A percentile compares a stretch with the other conserved stretches of the same genome.
These are phyloP conservation scores for Termitomyces bulborhizus DNA, from an alignment of 768 basidiomycete species.

Conservation along the genomic window DNA sequence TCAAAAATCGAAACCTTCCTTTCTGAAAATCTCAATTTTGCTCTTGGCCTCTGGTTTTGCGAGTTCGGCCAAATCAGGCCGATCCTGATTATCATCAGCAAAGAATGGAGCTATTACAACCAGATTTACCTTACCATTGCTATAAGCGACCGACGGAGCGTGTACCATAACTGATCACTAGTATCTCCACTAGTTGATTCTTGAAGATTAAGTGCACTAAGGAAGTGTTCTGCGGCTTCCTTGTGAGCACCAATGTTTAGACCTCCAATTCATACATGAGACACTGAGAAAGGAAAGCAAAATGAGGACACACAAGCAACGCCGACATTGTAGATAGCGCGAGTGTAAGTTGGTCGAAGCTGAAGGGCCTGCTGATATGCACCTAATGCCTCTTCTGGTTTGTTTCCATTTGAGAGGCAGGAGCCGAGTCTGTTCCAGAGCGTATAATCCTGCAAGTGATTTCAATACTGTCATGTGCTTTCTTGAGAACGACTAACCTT, in stretches of 20 bases:
- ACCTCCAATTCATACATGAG: slow-evolving; percentile 38
- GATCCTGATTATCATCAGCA: slow-evolving; percentile 44
- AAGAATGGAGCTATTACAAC: not conserved
- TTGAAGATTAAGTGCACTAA: slow-evolving; percentile 79
- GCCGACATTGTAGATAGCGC: slow-evolving; percentile 96
- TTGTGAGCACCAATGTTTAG: slow-evolving; percentile 93
- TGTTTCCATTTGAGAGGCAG: slow-evolving; percentile 87
- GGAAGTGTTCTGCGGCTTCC: slow-evolving; percentile 95
- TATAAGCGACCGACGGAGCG: slow-evolving; percentile 73
- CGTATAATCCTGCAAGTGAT: slow-evolving; percentile 63
- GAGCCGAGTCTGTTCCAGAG: slow-evolving; percentile 97
- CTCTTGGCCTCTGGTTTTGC: slow-evolving; percentile 58
- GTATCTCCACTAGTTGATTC: slow-evolving; percentile 62
- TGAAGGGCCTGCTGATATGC: slow-evolving; percentile 88
- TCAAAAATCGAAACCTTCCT: slow-evolving; percentile 87
- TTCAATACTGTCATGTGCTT: not conserved
- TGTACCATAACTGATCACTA: slow-evolving; percentile 86
- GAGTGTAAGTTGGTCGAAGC: slow-evolving; percentile 90
- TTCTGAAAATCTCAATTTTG: slow-evolving; percentile 67
- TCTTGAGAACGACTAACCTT: slow-evolving; percentile 26
- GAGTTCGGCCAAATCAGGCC: slow-evolving; percentile 74
- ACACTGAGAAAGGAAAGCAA: slow-evolving; percentile 1
- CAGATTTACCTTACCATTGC: slow-evolving; percentile 73
- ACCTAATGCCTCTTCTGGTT: slow-evolving; percentile 89
- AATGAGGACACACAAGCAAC: slow-evolving; percentile 74